phyloP scores from a whole-genome alignment of 305 asterid genomes.

The Fraxinus ornus region DNA sequence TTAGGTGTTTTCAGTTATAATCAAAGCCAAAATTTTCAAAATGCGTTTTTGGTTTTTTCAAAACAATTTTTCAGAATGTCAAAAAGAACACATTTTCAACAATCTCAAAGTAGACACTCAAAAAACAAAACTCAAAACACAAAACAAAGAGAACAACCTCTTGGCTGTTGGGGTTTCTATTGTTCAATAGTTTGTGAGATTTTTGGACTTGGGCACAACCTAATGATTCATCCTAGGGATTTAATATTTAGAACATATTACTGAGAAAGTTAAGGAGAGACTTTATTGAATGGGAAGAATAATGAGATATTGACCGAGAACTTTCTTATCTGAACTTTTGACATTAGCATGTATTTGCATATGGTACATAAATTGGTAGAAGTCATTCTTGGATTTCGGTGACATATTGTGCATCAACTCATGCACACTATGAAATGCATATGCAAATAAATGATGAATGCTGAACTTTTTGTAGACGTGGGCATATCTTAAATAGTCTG shows the following conservation, averaged over 20 bases:
- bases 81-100: too few relatives aligned
- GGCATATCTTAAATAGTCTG: background rate
- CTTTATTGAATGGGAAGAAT: background rate
- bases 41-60: too few relatives aligned
- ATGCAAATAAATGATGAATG: background rate
- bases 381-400: conserved; percentile 3
- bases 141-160: too few relatives aligned
- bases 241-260: background rate
- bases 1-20: too few relatives aligned
- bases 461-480: background rate
- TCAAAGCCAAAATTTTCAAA: too few relatives aligned
- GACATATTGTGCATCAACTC: background rate
- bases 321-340: background rate
- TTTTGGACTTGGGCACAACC: conserved; percentile 1
- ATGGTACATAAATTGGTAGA: background rate
- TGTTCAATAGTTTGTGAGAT: conserved; percentile 3
- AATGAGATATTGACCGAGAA: background rate
- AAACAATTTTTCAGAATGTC: too few relatives aligned
- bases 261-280: background rate
- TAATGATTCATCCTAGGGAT: background rate
- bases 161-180: background rate
- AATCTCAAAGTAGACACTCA: too few relatives aligned
- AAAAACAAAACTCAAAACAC: too few relatives aligned
- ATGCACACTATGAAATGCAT: background rate
- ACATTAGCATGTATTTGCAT: background rate